Percentiles rank a stretch among this genome's conserved stretches.
Conservation (phyloP, 345 rosid genomes). For the Syzygium oleosum region DNA sequence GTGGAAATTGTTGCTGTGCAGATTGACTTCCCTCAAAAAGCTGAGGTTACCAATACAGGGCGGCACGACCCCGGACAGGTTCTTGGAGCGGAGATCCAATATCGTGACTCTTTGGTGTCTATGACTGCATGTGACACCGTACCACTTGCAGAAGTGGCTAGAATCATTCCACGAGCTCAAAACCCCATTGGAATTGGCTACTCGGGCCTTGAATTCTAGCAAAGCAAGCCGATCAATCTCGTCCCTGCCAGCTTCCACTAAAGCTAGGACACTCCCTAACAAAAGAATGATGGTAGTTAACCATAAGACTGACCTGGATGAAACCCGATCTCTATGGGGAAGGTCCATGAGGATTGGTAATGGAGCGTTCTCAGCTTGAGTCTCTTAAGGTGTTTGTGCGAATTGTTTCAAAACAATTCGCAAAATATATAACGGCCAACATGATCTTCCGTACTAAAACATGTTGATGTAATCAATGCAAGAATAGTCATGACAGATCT, state of each 20-base stretch:
- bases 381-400: rapidly evolving
- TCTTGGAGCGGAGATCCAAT: rapidly evolving
- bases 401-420: rapidly evolving
- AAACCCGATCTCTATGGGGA: rapidly evolving
- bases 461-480: background rate
- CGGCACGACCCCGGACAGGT: rapidly evolving
- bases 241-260: rapidly evolving
- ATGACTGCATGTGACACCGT: rapidly evolving
- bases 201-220: background rate
- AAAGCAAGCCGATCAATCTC: background rate
- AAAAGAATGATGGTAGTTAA: background rate
- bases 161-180: background rate
- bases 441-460: rapidly evolving
- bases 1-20: rapidly evolving
- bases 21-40: rapidly evolving
- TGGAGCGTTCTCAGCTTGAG: rapidly evolving
- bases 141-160: rapidly evolving
- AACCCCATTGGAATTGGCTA: rapidly evolving
- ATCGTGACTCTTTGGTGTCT: rapidly evolving
- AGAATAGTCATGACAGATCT: rapidly evolving
- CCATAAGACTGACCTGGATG: rapidly evolving
- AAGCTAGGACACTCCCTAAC: background rate
- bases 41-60: background rate
- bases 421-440: rapidly evolving
- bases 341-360: rapidly evolving